phyloP scores from a whole-genome alignment of 495 filamentous ascomycete species.

The Aspergillus panamensis region DNA sequence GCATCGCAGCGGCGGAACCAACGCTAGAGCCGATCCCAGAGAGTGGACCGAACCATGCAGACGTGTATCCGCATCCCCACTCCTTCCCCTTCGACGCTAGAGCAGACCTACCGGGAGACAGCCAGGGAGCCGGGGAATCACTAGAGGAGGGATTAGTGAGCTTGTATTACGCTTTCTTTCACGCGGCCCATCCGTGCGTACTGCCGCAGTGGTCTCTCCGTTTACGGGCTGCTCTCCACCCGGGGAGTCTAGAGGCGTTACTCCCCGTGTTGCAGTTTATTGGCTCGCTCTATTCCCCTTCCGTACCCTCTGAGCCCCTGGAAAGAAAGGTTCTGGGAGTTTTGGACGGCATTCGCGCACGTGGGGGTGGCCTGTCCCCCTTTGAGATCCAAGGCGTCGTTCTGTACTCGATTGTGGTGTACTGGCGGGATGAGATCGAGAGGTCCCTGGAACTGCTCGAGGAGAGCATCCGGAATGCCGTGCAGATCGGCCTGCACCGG shows the following conservation, averaged over 20 bases:
- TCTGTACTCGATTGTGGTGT: conserved; percentile 38
- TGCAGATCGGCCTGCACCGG: conserved; percentile 28
- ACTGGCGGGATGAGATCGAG: conserved; percentile 29
- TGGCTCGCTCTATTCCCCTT: not conserved
- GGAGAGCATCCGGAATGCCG: conserved; percentile 35
- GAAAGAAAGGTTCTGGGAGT: conserved; percentile 60
- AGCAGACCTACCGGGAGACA: not conserved
- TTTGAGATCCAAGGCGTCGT: conserved; percentile 25
- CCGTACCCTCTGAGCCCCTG: conserved; percentile 45
- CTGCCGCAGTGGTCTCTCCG: conserved; percentile 22
- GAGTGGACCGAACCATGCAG: not conserved
- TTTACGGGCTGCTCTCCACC: conserved; percentile 18
- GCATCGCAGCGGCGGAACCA: not conserved
- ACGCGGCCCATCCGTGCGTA: conserved; percentile 43
- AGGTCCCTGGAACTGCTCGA: conserved; percentile 27
- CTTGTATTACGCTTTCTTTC: conserved; percentile 32
- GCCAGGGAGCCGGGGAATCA: conserved; percentile 36
- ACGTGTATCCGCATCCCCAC: not conserved
- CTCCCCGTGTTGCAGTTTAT: not conserved
- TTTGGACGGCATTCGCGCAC: conserved; percentile 54
- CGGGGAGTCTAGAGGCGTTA: not conserved
- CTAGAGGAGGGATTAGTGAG: conserved; percentile 24
- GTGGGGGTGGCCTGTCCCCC: conserved; percentile 59
- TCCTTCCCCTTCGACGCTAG: not conserved
- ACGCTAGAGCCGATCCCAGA: not conserved